A percentile compares a stretch with the other conserved stretches of the same genome.
Conservation (phyloP, 805 yeast species). For the Saccharomycopsis oosterbeekiorum region DNA sequence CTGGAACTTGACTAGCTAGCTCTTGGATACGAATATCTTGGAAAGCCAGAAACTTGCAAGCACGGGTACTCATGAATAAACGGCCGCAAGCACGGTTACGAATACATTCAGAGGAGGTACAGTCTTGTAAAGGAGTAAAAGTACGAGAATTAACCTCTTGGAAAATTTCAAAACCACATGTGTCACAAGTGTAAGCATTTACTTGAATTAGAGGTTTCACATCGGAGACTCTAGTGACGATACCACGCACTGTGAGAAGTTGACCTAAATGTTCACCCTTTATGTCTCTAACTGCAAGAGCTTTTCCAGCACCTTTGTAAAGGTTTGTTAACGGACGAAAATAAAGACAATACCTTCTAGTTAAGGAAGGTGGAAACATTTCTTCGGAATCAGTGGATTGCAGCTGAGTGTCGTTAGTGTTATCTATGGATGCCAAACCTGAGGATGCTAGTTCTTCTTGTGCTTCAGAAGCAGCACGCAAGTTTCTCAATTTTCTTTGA, state of each 20-base stretch:
- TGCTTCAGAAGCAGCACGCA: constrained; percentile 57
- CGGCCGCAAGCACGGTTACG: constrained; percentile 80
- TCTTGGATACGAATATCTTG: constrained; percentile 96
- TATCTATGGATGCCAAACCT: constrained; percentile 27
- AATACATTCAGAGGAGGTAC: constrained; percentile 72
- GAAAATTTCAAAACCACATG: constrained; percentile 93
- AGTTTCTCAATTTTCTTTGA: constrained; percentile 80
- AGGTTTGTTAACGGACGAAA: constrained; percentile 63
- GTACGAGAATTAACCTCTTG: constrained; percentile 84
- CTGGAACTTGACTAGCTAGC: constrained; percentile 91
- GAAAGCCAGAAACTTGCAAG: constrained; percentile 89
- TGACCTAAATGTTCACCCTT: constrained; percentile 78
- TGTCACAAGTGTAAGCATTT: constrained; percentile 94
- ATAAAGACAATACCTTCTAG: constrained; percentile 79
- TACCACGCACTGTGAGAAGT: constrained; percentile 84
- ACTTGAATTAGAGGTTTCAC: constrained; percentile 89
- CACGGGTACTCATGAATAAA: constrained; percentile 85
- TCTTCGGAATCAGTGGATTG: constrained; percentile 25
- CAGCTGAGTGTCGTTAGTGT: constrained; percentile 22
- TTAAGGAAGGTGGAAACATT: constrained; percentile 74
- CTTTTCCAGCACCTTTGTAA: constrained; percentile 32
- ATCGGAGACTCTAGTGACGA: constrained; percentile 90
- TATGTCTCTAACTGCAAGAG: constrained; percentile 83
- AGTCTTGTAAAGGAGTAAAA: constrained; percentile 80
- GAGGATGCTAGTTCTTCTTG: constrained; percentile 48